These are phyloP conservation scores for Blastocystis sp. DNA, from an alignment of 352 stramenopile species.

Conservation along the genomic window DNA sequence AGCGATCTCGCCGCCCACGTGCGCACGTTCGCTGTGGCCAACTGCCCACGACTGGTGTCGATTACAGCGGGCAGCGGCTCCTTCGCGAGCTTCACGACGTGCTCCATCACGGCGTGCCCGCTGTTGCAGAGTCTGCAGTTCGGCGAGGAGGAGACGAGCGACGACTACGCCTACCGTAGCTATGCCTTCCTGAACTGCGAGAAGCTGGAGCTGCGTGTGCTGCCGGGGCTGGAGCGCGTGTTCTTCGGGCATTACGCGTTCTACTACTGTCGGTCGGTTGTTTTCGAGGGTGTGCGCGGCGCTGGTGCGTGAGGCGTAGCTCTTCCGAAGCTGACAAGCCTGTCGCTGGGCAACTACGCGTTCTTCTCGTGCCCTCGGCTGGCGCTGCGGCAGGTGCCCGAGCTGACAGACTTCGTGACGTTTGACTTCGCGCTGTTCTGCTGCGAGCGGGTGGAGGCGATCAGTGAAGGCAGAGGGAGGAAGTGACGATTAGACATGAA, in stretches of 20 bases:
- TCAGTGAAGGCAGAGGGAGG: neutral
- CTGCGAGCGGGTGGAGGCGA: slow-evolving; percentile 3
- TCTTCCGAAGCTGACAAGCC: neutral
- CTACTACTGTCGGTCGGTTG: neutral
- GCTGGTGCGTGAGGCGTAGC: slow-evolving; percentile 1
- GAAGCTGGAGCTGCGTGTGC: neutral
- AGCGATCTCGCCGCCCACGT: neutral
- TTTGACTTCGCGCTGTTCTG: slow-evolving; percentile 32
- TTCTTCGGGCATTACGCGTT: slow-evolving; percentile 51
- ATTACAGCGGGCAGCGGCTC: slow-evolving; percentile 35
- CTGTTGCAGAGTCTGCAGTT: neutral
- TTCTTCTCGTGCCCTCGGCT: slow-evolving; percentile 1
- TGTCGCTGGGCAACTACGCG: slow-evolving; percentile 13
- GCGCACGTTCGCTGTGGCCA: neutral
- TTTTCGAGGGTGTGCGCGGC: neutral
- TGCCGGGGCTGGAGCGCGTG: neutral
- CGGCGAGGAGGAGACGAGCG: neutral
- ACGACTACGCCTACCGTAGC: slow-evolving; percentile 14
- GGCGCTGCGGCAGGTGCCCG: neutral
- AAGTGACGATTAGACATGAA: slow-evolving; percentile 28
- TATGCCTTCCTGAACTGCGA: slow-evolving; percentile 45
- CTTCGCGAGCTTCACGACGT: slow-evolving; percentile 30
- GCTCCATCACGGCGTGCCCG: neutral
- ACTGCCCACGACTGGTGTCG: neutral
- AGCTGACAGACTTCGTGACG: neutral